Evolutionary conservation across 108 stramenopile species (phyloP), one percentile per base, ranked within the genome.

Genomic region (Nitzschia inconspicua): DNA sequence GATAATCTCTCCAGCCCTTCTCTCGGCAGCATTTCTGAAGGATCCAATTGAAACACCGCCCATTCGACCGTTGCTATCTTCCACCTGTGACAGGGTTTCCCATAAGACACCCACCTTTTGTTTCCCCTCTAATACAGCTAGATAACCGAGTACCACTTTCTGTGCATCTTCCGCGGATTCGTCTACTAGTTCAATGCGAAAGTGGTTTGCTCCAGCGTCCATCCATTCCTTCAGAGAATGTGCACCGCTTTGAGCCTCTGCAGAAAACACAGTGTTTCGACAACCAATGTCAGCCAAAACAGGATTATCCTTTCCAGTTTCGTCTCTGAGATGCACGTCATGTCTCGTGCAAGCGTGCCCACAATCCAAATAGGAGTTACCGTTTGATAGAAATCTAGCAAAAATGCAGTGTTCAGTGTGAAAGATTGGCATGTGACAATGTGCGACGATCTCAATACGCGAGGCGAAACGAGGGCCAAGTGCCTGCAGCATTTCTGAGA

Each of bases 231-330:
- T 58, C 44, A 86, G 37, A 6, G 49, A 58, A 63, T 79, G 75
- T 4, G 75, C 75, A 31, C 82, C 88, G 14, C 64, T 65, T 65
- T 89, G 88, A 0, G 84, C 71, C 43, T 84, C 74, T 13, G 84
- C 67, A 35, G 66, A 72, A 51, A 89, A 89, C 11, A 89, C 84
- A 6, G 88, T 89, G 57, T 89, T 89, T 30, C 88, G 69, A 48
- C 86, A 88, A 3, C 88, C 88, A 83, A 89, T 84, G 44, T 89
- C 88, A 25, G 88, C 88, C 50, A 89, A 47, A 10, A 89, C 88
- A n/a, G 82, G 46, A 54, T 89, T 81, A 44, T 89, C 88, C 40
- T 63, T 63, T 8, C 84, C 84, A 2, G 68, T 67, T 44, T 82
- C 71, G 59, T 89, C 88, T 5, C 85, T 80, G 22, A 89, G 51